Percentiles rank a stretch among this genome's conserved stretches.
Evolutionary conservation across 148 eudicot species (phyloP).

Genomic region (Spergularia bocconei): DNA sequence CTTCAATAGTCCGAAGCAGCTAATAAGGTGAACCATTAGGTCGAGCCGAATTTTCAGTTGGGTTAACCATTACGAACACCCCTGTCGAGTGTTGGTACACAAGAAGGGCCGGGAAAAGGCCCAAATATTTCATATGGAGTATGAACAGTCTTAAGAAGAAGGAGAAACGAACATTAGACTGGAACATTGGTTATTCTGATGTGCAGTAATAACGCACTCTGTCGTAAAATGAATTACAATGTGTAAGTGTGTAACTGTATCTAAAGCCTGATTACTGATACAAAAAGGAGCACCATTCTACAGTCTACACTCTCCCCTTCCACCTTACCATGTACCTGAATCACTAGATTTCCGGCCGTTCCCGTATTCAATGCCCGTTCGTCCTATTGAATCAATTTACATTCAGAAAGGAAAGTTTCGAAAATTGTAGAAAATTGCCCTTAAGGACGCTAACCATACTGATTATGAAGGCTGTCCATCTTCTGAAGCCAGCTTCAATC

Average conservation of each 20-base stretch:
- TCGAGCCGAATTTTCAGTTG: too few species aligned
- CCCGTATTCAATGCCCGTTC: background rate
- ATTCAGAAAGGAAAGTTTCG: background rate
- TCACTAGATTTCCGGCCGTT: background rate
- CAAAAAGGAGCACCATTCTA: background rate
- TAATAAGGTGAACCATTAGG: too few species aligned
- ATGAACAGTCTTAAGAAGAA: too few species aligned
- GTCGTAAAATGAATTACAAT: background rate
- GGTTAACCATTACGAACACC: too few species aligned
- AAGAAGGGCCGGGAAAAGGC: too few species aligned
- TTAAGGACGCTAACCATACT: background rate
- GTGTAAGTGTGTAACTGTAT: background rate
- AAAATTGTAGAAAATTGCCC: background rate
- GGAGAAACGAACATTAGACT: too few species aligned
- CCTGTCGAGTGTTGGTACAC: too few species aligned
- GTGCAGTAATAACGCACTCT: background rate
- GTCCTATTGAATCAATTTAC: slow-evolving; percentile 17
- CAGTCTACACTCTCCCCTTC: background rate
- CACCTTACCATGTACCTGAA: background rate
- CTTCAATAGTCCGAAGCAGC: too few species aligned
- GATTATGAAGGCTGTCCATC: slow-evolving; percentile 25
- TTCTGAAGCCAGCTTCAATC: slow-evolving; percentile 61
- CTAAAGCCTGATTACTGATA: slow-evolving; percentile 1
- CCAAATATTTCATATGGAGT: too few species aligned
- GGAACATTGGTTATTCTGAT: background rate